Evolutionary conservation across 1,284 basidiomycete species (phyloP).

Genomic region (Afroboletus lepidellus): DNA sequence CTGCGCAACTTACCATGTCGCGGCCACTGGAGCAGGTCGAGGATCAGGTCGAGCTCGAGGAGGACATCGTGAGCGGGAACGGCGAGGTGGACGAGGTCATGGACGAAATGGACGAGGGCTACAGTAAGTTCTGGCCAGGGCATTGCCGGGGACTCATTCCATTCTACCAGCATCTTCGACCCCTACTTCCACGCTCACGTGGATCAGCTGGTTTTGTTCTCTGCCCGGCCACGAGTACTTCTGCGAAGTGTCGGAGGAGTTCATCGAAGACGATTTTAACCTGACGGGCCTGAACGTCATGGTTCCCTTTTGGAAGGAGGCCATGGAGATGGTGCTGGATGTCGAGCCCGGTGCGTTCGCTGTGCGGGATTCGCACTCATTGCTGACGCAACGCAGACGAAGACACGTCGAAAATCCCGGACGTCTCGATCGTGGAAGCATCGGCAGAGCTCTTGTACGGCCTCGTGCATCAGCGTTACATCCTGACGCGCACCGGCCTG

Average conservation of each 20-base stretch:
- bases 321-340: conserved; percentile 99
- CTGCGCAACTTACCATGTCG: conserved; percentile 43
- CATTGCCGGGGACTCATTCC: conserved; percentile 10
- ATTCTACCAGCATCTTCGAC: conserved; percentile 68
- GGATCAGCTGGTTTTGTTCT: conserved; percentile 99
- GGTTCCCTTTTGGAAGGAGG: conserved; percentile 99
- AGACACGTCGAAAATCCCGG: conserved; percentile 87
- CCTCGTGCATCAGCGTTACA: conserved; percentile 96
- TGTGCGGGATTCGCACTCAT: conserved; percentile 14
- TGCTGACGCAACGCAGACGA: conserved; percentile 59
- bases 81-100: conserved; percentile 65
- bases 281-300: conserved; percentile 92
- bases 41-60: conserved; percentile 48
- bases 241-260: conserved; percentile 96
- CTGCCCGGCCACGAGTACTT: conserved; percentile 99
- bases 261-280: conserved; percentile 99
- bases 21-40: conserved; percentile 45
- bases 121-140: conserved; percentile 50
- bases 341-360: conserved; percentile 89
- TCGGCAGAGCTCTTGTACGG: conserved; percentile 98
- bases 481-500: conserved; percentile 91
- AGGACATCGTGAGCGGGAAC: conserved; percentile 49
- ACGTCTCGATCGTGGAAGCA: conserved; percentile 97
- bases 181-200: conserved; percentile 85
- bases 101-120: conserved; percentile 70